Base-by-base conservation (phyloP, 495 filamentous ascomycete species). In the Hypoxylon trugodes region DNA sequence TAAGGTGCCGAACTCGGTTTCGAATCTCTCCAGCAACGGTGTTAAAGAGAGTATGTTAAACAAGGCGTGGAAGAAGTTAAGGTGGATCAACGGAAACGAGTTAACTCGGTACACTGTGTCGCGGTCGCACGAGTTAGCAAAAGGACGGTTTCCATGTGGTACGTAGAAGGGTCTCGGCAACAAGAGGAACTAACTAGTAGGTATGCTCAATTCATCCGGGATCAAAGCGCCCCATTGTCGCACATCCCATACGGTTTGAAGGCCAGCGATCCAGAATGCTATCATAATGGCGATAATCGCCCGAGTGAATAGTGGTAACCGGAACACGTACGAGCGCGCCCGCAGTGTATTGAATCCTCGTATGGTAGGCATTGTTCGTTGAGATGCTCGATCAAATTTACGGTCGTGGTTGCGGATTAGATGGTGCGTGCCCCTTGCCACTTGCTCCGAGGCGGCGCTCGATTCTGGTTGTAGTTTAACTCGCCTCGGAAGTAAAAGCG, bases 1-100 rank as follows among this genome's bases (percentile, higher is more conserved):
- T 65, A 97, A 78, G n/a, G 93, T 97, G 21, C 95, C 95, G 77
- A 95, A 83, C 70, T 96, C 94, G n/a, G 86, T 80, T 76, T 98
- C 95, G 72, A 98, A 98, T 41, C 93, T 83, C 74, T 97, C 93
- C 62, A 98, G 71, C 41, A 98, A 77, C 12, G 95, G 95, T 8
- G 86, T 86, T 57, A 97, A 75, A 3, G 92, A 89, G 41, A 96
- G 13, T 36, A 89, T 69, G 74, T 97, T 97, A 66, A 97, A 72
- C 24, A 94, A 62, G 41, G 86, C 78, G 72, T 98, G 95, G 57
- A 96, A 79, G 74, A 94, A 83, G 60, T 87, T 87, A 25, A 82
- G 69, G 73, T 98, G 95, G 52, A 98, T 89, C 48, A 98, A 81
- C 1, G 94, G 93, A 73, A 90, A 98, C 7, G 93, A 96, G 69